phyloP scores from a whole-genome alignment of 1,139 yeast genomes.

The Hyphopichia burtonii region DNA sequence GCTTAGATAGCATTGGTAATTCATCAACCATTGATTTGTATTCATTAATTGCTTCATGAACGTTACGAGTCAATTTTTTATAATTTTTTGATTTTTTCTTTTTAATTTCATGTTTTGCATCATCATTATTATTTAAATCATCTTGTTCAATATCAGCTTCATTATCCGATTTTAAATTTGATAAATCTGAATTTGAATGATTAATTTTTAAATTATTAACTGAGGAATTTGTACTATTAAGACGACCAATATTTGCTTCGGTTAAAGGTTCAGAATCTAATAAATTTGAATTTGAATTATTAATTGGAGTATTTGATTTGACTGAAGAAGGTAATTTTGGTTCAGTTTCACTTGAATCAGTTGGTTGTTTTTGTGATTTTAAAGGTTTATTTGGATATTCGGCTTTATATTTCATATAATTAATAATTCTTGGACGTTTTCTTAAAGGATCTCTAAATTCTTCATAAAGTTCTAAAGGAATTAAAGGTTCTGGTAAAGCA shows the following conservation, averaged over 20 bases:
- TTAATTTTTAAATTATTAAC: too few relatives aligned
- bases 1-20: constrained; percentile 71
- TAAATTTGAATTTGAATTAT: neutral
- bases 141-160: neutral
- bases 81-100: constrained; percentile 33
- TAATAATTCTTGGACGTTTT: constrained; percentile 57
- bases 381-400: constrained; percentile 34
- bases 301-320: neutral
- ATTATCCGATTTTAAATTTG: constrained; percentile 6
- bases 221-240: constrained; percentile 13
- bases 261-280: constrained; percentile 26
- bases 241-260: constrained; percentile 30
- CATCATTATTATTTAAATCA: constrained; percentile 1
- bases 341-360: too few relatives aligned
- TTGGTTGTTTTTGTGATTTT: too few relatives aligned
- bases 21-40: constrained; percentile 67
- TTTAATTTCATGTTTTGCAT: constrained; percentile 1
- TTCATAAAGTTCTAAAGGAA: constrained; percentile 78
- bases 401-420: constrained; percentile 59
- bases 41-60: constrained; percentile 66
- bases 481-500: constrained; percentile 87
- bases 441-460: constrained; percentile 76
- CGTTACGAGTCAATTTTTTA: constrained; percentile 53
- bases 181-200: too few relatives aligned
- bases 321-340: too few relatives aligned